A percentile compares a stretch with the other conserved stretches of the same genome.
phyloP scores from a whole-genome alignment of 805 yeast species.

The Myxozyma lipomycoides region DNA sequence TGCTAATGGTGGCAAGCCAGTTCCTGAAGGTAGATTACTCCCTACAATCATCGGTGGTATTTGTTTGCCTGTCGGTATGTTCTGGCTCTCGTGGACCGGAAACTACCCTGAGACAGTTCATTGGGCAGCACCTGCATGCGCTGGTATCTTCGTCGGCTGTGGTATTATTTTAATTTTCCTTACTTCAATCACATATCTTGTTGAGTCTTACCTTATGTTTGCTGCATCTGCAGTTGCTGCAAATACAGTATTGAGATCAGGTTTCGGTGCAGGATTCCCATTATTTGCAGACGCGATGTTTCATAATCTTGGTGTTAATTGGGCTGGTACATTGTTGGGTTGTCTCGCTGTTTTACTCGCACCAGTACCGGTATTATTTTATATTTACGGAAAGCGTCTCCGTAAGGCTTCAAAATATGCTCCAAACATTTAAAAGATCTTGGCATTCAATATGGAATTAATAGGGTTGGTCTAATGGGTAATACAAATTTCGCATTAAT shows the following conservation, averaged over 20 bases:
- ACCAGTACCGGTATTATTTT: conserved; percentile 67
- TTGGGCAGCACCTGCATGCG: conserved; percentile 67
- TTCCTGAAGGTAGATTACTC: conserved; percentile 77
- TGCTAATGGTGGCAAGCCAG: conserved; percentile 54
- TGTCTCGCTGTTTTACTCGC: conserved; percentile 53
- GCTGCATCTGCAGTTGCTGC: conserved; percentile 80
- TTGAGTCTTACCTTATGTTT: conserved; percentile 58
- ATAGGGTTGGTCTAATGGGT: no score
- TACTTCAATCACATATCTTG: conserved; percentile 59
- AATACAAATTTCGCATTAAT: no score
- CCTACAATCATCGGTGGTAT: conserved; percentile 72
- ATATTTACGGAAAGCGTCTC: conserved; percentile 50
- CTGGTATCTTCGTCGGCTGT: conserved; percentile 56
- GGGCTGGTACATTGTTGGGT: conserved; percentile 76
- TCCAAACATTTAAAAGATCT: conserved; percentile 4
- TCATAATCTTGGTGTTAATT: conserved; percentile 59
- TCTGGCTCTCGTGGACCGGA: conserved; percentile 90
- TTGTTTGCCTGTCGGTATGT: conserved; percentile 69
- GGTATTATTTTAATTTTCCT: conserved; percentile 62
- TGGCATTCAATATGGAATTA: no score
- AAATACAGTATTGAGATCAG: conserved; percentile 65
- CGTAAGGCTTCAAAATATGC: conserved; percentile 22
- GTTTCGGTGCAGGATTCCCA: conserved; percentile 67
- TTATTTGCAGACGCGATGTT: conserved; percentile 72
- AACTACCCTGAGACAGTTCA: conserved; percentile 63